Evolutionary conservation across 495 filamentous ascomycete species (phyloP), one percentile per base, ranked within the genome.

Genomic region (Aspergillus olivimuriae): DNA sequence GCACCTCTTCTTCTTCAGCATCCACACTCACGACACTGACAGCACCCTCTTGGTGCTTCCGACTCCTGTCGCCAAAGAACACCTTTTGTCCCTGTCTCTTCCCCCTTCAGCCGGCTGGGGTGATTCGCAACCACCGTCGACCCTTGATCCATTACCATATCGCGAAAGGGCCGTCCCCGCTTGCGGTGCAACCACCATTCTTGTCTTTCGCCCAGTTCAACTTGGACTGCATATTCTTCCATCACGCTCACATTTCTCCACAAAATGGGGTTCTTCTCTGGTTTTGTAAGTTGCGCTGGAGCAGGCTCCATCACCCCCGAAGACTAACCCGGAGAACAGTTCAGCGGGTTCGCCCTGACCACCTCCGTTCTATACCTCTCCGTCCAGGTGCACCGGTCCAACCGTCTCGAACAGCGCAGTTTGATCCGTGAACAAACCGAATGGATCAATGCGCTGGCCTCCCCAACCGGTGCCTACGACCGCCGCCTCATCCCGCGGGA

Each of bases 321-420:
- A n/a, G n/a, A n/a, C n/a, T 43, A 34, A 43, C 19, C 7, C 21
- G 6, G 19, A 11, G 36, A 34, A 50, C 36, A 73, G 70, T 75
- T 89, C 57, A 83, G 87, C 55, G 90, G 92, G 51, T 77, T 92
- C 30, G 87, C 91, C 50, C 73, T 98, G 30, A 94, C 91, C 35
- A 80, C 87, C 34, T 80, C 83, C 18, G 54, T 86, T 43, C 77
- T 92, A 55, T 95, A 94, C 72, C 77, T 96, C 39, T 78, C 83
- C 41, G 62, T 94, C 19, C 69, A 80, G 58, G 67, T 84, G 5
- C 89, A 97, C 68, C 75, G 80, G 28, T 75, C 70, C 41, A 85
- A 77, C 56, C 86, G 89, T 36, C 59, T 77, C 41, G 65, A 76
- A 16, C 88, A 94, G 72, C 75, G 81, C 53, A 62, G 74, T 48